These are phyloP conservation scores for Curvularia sp. DNA, from an alignment of 2,329 filamentous ascomycete species.

Conservation along the genomic window DNA sequence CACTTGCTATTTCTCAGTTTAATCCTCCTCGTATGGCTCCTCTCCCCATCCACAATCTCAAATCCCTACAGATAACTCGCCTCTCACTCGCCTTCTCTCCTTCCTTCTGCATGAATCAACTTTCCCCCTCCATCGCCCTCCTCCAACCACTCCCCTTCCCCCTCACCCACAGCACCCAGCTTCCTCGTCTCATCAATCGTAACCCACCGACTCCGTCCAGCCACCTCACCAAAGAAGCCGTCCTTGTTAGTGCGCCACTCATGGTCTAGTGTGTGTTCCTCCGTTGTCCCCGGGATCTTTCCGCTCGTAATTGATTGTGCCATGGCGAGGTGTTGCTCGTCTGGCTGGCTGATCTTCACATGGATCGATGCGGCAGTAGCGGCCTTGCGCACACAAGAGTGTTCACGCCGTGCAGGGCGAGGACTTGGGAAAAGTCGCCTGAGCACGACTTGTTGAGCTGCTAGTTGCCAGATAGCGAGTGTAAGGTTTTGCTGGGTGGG, in stretches of 20 bases:
- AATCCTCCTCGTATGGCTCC: conserved; percentile 21
- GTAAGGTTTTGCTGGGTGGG: conserved; percentile 15
- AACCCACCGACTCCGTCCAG: conserved; percentile 24
- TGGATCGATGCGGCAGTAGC: conserved; percentile 23
- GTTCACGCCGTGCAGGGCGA: conserved; percentile 25
- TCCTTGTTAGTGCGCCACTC: conserved; percentile 26
- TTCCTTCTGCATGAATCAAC: conserved; percentile 22
- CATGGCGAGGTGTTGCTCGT: conserved; percentile 19
- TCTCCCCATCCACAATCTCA: conserved; percentile 18
- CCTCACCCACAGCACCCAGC: conserved; percentile 8
- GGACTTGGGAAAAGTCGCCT: conserved; percentile 23
- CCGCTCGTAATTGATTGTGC: conserved; percentile 21
- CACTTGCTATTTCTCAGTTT: conserved; percentile 16
- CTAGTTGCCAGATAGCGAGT: conserved; percentile 21
- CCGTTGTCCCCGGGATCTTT: conserved; percentile 23
- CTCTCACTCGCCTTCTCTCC: conserved; percentile 21
- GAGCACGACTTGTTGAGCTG: conserved; percentile 23
- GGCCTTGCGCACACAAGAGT: conserved; percentile 20
- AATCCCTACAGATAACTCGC: conserved; percentile 26
- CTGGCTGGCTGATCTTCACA: conserved; percentile 22
- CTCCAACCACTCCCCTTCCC: conserved; percentile 18
- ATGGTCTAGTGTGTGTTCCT: conserved; percentile 21
- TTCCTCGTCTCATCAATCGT: conserved; percentile 16
- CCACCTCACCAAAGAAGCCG: conserved; percentile 21
- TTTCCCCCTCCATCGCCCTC: conserved; percentile 16